These are phyloP conservation scores for Lycium ferocissimum DNA, from an alignment of 257 asterid species.

Conservation along the genomic window DNA sequence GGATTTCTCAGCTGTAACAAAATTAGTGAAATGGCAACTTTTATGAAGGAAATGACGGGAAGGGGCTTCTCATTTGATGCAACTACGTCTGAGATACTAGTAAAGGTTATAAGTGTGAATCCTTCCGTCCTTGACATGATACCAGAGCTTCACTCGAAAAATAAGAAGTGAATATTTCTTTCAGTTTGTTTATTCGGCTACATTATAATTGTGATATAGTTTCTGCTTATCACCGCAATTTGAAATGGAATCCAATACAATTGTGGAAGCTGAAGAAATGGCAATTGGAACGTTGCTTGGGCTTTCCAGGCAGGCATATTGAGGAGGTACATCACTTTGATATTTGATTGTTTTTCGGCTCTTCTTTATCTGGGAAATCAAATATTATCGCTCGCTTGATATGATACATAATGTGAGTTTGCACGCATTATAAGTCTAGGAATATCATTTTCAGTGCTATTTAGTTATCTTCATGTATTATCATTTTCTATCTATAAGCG, in stretches of 20 bases:
- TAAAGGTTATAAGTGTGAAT: neutral
- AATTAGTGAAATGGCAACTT: neutral
- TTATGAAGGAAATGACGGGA: neutral
- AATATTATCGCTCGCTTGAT: neutral
- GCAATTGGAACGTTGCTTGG: neutral
- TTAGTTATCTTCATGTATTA: too few relatives aligned
- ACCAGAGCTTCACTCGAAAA: neutral
- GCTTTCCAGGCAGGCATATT: neutral
- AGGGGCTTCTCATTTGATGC: neutral
- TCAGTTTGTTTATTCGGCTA: neutral
- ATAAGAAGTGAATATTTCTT: neutral
- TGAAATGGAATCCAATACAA: neutral
- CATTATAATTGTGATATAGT: neutral
- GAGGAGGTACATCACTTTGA: neutral
- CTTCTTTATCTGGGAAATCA: neutral
- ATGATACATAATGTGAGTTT: neutral
- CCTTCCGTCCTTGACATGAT: neutral
- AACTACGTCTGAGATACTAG: neutral
- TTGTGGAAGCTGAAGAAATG: slow-evolving; percentile 1
- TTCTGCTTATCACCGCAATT: neutral
- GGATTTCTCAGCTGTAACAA: neutral
- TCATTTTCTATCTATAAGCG: neutral
- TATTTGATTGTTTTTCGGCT: neutral
- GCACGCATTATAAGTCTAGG: too few relatives aligned
- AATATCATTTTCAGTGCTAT: too few relatives aligned